Conservation (phyloP, 75 land plant genomes). For the Sequoiadendron giganteum region DNA sequence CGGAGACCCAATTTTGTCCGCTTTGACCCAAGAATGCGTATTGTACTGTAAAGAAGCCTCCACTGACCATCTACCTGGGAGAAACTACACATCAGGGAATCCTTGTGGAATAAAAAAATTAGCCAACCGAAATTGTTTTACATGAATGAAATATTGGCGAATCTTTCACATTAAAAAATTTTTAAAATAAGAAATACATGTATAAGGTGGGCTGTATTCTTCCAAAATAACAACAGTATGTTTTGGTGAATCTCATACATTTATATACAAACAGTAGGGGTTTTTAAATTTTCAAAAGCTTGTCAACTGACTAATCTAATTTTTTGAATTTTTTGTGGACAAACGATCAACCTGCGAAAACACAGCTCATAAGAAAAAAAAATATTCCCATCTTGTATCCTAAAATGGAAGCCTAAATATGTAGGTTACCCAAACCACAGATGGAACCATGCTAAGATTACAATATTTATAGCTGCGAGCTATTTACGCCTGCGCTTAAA, state of each 20-base stretch:
- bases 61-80: constrained; percentile 77
- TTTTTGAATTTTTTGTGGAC: not conserved
- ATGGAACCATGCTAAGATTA: not conserved
- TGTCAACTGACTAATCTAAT: not conserved
- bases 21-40: constrained; percentile 78
- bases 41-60: constrained; percentile 91
- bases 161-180: not conserved
- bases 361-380: not conserved
- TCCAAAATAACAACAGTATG: not conserved
- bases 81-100: constrained; percentile 1
- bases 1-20: constrained; percentile 93
- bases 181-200: not conserved
- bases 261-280: not conserved
- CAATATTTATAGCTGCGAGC: not conserved
- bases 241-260: not conserved
- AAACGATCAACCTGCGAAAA: not conserved
- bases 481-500: not conserved
- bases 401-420: not conserved
- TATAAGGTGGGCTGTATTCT: not conserved
- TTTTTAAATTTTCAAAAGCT: not conserved
- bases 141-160: not conserved
- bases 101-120: not conserved
- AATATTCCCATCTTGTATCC: not conserved
- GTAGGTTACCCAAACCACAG: not conserved
- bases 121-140: not conserved